Evolutionary conservation across 179 eudicot genomes (phyloP), one percentile per base, ranked within the genome.

Genomic region (Silene vulgaris): DNA sequence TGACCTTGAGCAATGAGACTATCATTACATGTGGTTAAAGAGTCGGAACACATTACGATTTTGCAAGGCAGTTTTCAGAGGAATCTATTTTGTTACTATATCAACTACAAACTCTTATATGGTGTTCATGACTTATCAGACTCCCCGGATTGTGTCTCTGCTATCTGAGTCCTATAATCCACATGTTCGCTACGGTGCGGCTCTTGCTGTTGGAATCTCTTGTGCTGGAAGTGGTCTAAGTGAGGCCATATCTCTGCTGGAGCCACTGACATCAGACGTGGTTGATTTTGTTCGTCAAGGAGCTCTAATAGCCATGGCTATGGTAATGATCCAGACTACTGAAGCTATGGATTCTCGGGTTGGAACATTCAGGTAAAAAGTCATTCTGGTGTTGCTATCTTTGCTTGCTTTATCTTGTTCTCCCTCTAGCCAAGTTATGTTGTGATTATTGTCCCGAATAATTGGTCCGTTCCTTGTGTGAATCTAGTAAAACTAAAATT

Each of bases 261-360:
- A 94, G 84, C 98, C 97, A 63, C 77, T 94, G 82, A 94, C 99
- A 35, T 92, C 97, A 28, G 99, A 95, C 80, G 99, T 90, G 62
- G 91, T 88, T 78, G 99, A 95, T 72, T 95, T 95, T 89, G 99
- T 95, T 78, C 95, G 97, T 64, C 97, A 95, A 90, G 99, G 99
- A 73, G 97, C 99, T 78, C 80, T 95, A 37, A 95, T 95, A 78
- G 92, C 99, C 56, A 92, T 95, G 99, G 99, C 99, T 40, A 95
- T 95, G 99, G 99, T 95, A 59, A 90, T 95, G 97, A 87, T 95
- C 66, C 98, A 92, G 86, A 89, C 80, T 71, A 92, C 86, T 59
- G 95, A 94, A 85, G 92, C 96, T 74, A 84, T 92, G 79, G 98
- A 92, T 80, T 89, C 97, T 72, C 98, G 97, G 60, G 98, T 91